A percentile compares a stretch with the other conserved stretches of the same genome.
Conservation (phyloP, 2,329 filamentous ascomycete genomes). For the Botrytis sinoallii region DNA sequence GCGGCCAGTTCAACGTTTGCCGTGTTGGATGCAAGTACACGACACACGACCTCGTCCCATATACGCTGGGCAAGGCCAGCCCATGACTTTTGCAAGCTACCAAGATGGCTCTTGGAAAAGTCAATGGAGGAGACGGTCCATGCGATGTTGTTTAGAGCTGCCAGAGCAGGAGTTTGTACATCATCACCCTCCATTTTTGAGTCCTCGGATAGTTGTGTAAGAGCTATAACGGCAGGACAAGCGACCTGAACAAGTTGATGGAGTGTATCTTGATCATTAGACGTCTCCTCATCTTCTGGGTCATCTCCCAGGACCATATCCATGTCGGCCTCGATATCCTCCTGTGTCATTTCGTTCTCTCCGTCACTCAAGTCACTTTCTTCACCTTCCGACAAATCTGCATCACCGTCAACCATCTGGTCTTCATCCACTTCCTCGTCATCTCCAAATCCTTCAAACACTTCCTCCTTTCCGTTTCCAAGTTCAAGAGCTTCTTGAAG, state of each 20-base stretch:
- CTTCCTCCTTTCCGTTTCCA: constrained; percentile 42
- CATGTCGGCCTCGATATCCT: constrained; percentile 62
- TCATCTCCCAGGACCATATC: constrained; percentile 55
- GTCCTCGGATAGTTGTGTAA: constrained; percentile 24
- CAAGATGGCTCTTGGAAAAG: constrained; percentile 52
- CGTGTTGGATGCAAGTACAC: constrained; percentile 58
- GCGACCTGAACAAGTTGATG: constrained; percentile 34
- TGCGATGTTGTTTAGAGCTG: constrained; percentile 63
- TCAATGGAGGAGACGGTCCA: constrained; percentile 64
- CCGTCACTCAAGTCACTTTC: constrained; percentile 41
- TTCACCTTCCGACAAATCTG: constrained; percentile 41
- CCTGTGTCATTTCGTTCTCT: constrained; percentile 50
- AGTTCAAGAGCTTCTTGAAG: constrained; percentile 52
- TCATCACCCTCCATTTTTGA: constrained; percentile 38
- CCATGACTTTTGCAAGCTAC: constrained; percentile 53
- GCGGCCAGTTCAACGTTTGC: constrained; percentile 60
- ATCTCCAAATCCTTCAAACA: constrained; percentile 42
- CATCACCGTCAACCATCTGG: constrained; percentile 42
- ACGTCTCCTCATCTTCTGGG: constrained; percentile 41
- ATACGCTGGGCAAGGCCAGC: constrained; percentile 50
- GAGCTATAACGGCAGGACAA: constrained; percentile 31
- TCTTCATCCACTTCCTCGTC: constrained; percentile 36
- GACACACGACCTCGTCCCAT: constrained; percentile 55
- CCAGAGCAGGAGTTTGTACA: constrained; percentile 54
- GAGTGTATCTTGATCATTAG: constrained; percentile 32